Evolutionary conservation across 768 basidiomycete species (phyloP).

Genomic region (Lentinula boryana): DNA sequence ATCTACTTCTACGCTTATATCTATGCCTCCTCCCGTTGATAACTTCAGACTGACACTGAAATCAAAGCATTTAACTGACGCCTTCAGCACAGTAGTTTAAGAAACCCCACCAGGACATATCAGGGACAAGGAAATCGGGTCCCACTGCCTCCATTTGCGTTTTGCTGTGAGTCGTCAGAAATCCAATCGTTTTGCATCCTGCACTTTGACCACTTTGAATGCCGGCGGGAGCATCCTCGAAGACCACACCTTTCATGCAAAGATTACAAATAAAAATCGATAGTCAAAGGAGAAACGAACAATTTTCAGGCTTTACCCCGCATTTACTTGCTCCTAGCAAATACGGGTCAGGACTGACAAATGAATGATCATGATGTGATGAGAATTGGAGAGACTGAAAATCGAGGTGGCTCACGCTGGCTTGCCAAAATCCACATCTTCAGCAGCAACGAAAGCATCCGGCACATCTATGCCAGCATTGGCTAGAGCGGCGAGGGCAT

Average conservation of each 20-base stretch:
- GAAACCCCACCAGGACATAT: conserved; percentile 55
- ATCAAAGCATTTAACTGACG: neutral
- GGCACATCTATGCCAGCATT: conserved; percentile 64
- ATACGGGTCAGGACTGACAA: conserved; percentile 78
- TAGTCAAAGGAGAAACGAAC: conserved; percentile 26
- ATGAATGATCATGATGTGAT: neutral
- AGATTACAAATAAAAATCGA: neutral
- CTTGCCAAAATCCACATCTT: conserved; percentile 80
- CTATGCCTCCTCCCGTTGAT: conserved; percentile 30
- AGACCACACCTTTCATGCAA: conserved; percentile 56
- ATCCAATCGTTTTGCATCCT: conserved; percentile 78
- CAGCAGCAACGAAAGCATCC: conserved; percentile 74
- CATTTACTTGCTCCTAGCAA: conserved; percentile 74
- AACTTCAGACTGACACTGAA: conserved; percentile 26
- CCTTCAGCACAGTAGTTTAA: neutral
- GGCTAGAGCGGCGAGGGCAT: conserved; percentile 67
- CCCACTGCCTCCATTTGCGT: conserved; percentile 58
- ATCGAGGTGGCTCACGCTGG: conserved; percentile 43
- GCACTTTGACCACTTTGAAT: conserved; percentile 74
- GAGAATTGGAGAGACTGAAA: conserved; percentile 1
- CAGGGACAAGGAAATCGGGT: conserved; percentile 64
- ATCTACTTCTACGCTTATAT: neutral
- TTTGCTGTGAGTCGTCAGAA: conserved; percentile 75
- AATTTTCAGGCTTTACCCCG: conserved; percentile 56
- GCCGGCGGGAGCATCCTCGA: conserved; percentile 90